Conservation (phyloP, 768 basidiomycete genomes). For the Rhizopogon rudus region DNA sequence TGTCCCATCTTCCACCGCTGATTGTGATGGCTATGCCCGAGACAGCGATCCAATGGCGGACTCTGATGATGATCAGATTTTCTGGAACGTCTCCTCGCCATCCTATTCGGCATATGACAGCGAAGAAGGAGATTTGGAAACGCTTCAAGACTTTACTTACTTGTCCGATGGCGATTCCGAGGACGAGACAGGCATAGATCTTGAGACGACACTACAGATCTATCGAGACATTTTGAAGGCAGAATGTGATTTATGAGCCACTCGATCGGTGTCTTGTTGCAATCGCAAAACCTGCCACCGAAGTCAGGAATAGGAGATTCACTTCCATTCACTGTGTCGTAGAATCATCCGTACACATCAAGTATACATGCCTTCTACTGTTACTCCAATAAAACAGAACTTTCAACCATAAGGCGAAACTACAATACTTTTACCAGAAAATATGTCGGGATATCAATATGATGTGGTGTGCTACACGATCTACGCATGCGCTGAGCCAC, state of each 20-base stretch:
- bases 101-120: conserved; percentile 5
- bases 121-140: conserved; percentile 5
- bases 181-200: background rate
- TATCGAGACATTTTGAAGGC: background rate
- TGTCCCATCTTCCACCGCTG: background rate
- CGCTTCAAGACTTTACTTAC: background rate
- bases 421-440: conserved; percentile 26
- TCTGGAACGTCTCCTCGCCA: background rate
- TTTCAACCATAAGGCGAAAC: conserved; percentile 2
- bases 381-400: background rate
- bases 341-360: background rate
- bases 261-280: too few relatives aligned
- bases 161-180: background rate
- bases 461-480: background rate
- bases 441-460: background rate
- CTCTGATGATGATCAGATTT: background rate
- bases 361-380: background rate
- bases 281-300: too few relatives aligned
- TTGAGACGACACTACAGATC: background rate
- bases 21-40: background rate
- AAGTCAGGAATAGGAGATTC: too few relatives aligned
- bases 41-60: background rate
- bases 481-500: conserved; percentile 19
- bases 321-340: background rate
- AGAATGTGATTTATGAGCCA: background rate